phyloP scores from a whole-genome alignment of 176 grass and related monocot genomes.

The Triticum urartu region DNA sequence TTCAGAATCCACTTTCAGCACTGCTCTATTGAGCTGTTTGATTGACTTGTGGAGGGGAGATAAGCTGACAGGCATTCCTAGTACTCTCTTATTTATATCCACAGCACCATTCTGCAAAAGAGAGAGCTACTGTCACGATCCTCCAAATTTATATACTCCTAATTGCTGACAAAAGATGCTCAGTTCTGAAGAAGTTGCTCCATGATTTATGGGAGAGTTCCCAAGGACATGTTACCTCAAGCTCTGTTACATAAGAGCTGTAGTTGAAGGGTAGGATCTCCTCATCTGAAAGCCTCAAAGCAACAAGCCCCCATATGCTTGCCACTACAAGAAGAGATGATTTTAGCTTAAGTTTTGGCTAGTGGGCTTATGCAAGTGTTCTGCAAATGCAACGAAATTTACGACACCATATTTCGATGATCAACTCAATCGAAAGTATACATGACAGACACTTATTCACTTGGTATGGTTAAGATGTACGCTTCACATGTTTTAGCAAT shows the following conservation, averaged over 20 bases:
- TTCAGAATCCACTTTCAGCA: slow-evolving; percentile 60
- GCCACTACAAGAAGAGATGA: slow-evolving; percentile 41
- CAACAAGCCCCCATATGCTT: slow-evolving; percentile 86
- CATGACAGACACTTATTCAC: not conserved
- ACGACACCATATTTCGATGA: not conserved
- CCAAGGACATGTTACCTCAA: slow-evolving; percentile 53
- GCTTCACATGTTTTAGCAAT: not conserved
- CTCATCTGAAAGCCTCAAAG: slow-evolving; percentile 78
- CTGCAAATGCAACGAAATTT: not conserved
- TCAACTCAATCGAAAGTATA: not conserved
- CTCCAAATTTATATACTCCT: slow-evolving; percentile 9
- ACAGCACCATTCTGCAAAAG: slow-evolving; percentile 45
- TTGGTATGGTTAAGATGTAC: not conserved
- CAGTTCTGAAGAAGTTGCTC: slow-evolving; percentile 8
- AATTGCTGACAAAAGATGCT: not conserved
- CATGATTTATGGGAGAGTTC: not conserved
- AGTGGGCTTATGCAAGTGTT: not conserved
- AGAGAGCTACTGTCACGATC: slow-evolving; percentile 5
- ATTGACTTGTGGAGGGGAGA: slow-evolving; percentile 76
- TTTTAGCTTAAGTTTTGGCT: not conserved
- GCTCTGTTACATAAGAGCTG: slow-evolving; percentile 55
- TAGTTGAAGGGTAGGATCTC: slow-evolving; percentile 94
- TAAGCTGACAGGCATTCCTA: slow-evolving; percentile 54
- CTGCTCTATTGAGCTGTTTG: slow-evolving; percentile 59
- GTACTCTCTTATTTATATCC: slow-evolving; percentile 31